phyloP scores from a whole-genome alignment of 1,139 yeast species.

The Scheffersomyces cryptocercus region DNA sequence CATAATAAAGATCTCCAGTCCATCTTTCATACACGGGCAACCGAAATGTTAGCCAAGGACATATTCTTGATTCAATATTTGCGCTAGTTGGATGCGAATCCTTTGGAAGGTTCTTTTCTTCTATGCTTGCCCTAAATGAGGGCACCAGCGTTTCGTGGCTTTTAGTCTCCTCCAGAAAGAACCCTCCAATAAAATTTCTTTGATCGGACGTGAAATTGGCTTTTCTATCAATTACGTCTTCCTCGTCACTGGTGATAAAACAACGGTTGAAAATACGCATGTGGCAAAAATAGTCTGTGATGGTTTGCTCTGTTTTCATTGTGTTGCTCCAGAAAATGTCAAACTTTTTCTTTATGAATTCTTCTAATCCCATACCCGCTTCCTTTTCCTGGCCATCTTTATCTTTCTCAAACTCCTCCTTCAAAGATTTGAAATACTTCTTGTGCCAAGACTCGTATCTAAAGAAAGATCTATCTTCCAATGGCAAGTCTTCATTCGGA shows the following conservation, averaged over 20 bases:
- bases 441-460: background rate
- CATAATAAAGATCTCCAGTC: constrained; percentile 9
- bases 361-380: background rate
- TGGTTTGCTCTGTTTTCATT: constrained; percentile 11
- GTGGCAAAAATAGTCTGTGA: constrained; percentile 12
- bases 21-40: constrained; percentile 22
- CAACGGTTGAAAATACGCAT: constrained; percentile 12
- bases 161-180: too few relatives aligned
- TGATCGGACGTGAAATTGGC: background rate
- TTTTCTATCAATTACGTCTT: too few relatives aligned
- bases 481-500: background rate
- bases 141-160: background rate
- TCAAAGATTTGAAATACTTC: background rate
- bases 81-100: background rate
- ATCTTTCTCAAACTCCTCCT: background rate
- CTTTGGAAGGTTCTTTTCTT: background rate
- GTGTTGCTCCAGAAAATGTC: background rate
- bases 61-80: constrained; percentile 3
- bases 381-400: background rate
- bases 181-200: too few relatives aligned
- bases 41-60: constrained; percentile 27
- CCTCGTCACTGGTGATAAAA: constrained; percentile 2
- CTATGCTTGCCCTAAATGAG: background rate
- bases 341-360: too few relatives aligned
- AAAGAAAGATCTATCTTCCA: background rate